Base-by-base conservation (phyloP, 768 basidiomycete genomes). In the Lepiota venenata region DNA sequence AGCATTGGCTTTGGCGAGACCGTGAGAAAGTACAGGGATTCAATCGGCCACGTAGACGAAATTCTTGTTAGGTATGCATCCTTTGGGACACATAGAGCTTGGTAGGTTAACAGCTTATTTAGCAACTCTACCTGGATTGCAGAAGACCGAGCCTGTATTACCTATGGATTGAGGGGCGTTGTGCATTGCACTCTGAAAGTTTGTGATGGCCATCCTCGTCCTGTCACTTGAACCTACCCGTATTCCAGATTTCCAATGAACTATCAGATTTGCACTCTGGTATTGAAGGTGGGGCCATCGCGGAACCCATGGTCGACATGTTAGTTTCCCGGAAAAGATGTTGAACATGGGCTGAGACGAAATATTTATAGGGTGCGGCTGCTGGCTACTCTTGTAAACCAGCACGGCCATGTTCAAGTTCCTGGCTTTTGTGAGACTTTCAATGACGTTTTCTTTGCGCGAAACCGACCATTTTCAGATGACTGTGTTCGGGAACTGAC, bases 51-150 rank as follows among this genome's bases (percentile, higher is more conserved):
- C 37, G 83, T 98, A 42, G 93, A 98, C 70, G 88, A 88, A 1
- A 93, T 98, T 53, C 72, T 98, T 15, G 87, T 93, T 56, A 92
- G 90, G 89, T 90, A 53, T 37, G 66, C 20, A 43, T 4, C 7
- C 40, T 35, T 41, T 18, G 9, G 12, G 35, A 16, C 18, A 18
- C 8, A 16, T 41, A 11, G 5, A 27, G 12, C 47, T 14, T 47
- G 16, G 44, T 25, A 8, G 59, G 35, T 38, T 60, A 5, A 60
- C 21, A 16, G 6, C 2, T 2, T 49, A 29, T 16, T 1, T 49
- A 92, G 91, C 60, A 98, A 99, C 65, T 98, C 95, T 18, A 95
- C 92, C 9, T 99, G 96, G 95, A 93, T 98, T 59, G 88, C 88
- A 11, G 92, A 97, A 61, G 84, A 88, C 58, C 82, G 84, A 5